Evolutionary conservation across 164 flowering plant species (phyloP), one percentile per base, ranked within the genome.

Genomic region (Buxus sempervirens): DNA sequence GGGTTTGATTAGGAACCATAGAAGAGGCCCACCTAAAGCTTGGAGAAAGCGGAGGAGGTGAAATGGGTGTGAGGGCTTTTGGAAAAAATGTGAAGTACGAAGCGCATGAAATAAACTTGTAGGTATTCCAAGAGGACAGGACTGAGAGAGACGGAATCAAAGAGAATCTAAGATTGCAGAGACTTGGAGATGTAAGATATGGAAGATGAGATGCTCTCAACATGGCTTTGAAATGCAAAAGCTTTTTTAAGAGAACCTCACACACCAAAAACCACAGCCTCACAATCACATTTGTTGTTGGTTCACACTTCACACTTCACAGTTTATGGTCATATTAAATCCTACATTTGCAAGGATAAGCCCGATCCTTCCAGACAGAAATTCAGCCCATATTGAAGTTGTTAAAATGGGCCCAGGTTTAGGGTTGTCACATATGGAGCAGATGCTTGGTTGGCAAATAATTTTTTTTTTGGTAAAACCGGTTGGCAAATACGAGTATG

Each of bases 161-260:
- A 42, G 78, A 72, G 36, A 53, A 70, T 54, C 64, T 72, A 12
- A 75, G 66, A 45, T 54, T 65, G 63, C 21, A 54, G 41, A 75
- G 55, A n/a, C 61, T 74, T 32, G 84, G 72, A 18, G 84, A 66
- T 60, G 73, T 59, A 24, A 70, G 14, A 58, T 73, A 72, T 36
- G 73, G 69, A 54, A 77, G 53, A 65, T 68, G 62, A 49, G 75
- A 60, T 12, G 77, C 73, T 68, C 79, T 72, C n/a, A 80, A 58
- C 83, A 75, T 77, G 24, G 69, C 62, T 25, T 65, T 55, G 16
- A 8, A 18, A 38, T 36, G 22, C 53, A 10, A 10, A n/a, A 1
- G 28, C 26, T 53, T 48, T 48, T 48, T n/a, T n/a, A n/a, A 48
- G 53, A 32, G 3, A 32, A 7, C 5, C 38, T n/a, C n/a, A n/a